Conservation (phyloP, 2,329 filamentous ascomycete species). For the Calonectria pseudoturangicola region DNA sequence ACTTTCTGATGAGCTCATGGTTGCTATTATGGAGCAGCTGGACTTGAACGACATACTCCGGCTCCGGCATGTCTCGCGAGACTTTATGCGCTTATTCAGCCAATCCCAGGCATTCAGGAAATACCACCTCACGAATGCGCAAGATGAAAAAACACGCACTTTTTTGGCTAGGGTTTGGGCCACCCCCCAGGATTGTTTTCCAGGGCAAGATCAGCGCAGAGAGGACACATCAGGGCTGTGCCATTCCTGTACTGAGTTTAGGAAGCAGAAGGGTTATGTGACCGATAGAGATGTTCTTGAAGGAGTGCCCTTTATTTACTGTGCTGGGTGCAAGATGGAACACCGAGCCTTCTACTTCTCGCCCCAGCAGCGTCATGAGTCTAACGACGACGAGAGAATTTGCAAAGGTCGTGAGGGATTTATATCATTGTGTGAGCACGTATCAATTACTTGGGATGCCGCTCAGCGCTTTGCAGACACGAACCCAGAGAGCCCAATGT, state of each 20-base stretch:
- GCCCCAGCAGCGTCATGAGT: constrained; percentile 24
- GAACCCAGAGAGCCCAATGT: not conserved
- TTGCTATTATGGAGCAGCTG: constrained; percentile 27
- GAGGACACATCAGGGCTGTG: not conserved
- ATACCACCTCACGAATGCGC: constrained; percentile 28
- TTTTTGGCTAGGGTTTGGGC: constrained; percentile 26
- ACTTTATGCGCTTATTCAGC: constrained; percentile 36
- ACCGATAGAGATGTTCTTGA: constrained; percentile 24
- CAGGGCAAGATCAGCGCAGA: not conserved
- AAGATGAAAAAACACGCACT: not conserved
- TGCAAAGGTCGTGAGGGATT: not conserved
- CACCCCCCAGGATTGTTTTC: constrained; percentile 24
- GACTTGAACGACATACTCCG: constrained; percentile 27
- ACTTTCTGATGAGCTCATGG: constrained; percentile 28
- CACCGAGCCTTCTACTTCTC: constrained; percentile 36
- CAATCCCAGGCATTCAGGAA: constrained; percentile 16
- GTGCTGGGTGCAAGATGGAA: constrained; percentile 37
- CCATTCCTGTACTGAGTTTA: constrained; percentile 7
- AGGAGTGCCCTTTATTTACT: constrained; percentile 31
- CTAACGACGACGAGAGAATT: constrained; percentile 27
- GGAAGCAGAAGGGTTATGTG: constrained; percentile 15
- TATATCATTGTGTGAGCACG: constrained; percentile 19
- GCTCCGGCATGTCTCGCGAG: constrained; percentile 30
- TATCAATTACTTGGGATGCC: constrained; percentile 23
- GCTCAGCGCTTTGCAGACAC: constrained; percentile 21